Percentiles rank a stretch among this genome's conserved stretches.
phyloP scores from a whole-genome alignment of 495 filamentous ascomycete species.

The Aspergillus heteromorphus region DNA sequence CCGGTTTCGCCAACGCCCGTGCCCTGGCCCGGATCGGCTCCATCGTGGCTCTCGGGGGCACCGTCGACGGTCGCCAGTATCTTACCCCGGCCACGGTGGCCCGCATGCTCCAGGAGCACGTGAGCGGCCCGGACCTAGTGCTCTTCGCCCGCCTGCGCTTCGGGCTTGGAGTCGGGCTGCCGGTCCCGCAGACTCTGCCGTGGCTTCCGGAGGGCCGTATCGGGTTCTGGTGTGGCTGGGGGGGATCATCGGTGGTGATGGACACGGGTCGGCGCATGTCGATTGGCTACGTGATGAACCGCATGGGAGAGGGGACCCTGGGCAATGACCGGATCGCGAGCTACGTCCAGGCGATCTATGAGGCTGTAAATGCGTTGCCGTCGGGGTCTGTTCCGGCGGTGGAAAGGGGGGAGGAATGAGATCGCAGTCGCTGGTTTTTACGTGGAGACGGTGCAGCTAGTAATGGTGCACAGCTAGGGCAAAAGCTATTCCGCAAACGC shows the following conservation, averaged over 20 bases:
- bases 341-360: background rate
- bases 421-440: no score
- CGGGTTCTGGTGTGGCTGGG: conserved; percentile 26
- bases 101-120: conserved; percentile 32
- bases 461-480: no score
- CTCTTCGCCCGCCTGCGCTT: conserved; percentile 19
- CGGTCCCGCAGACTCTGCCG: background rate
- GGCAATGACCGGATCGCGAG: background rate
- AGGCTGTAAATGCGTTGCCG: no score
- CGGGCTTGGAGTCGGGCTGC: conserved; percentile 32
- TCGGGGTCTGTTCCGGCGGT: no score
- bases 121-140: conserved; percentile 29
- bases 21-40: conserved; percentile 25
- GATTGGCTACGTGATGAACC: conserved; percentile 30
- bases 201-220: conserved; percentile 12
- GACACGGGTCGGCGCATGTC: conserved; percentile 24
- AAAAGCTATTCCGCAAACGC: no score
- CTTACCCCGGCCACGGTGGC: conserved; percentile 28
- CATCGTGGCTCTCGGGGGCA: conserved; percentile 25
- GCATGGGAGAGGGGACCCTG: conserved; percentile 11
- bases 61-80: conserved; percentile 24
- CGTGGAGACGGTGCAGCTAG: no score
- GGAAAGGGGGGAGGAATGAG: no score
- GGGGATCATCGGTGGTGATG: conserved; percentile 25
- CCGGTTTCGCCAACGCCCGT: conserved; percentile 32